Conservation (phyloP, 31 red algal species). For the Pterothamnion heteromorphum region DNA sequence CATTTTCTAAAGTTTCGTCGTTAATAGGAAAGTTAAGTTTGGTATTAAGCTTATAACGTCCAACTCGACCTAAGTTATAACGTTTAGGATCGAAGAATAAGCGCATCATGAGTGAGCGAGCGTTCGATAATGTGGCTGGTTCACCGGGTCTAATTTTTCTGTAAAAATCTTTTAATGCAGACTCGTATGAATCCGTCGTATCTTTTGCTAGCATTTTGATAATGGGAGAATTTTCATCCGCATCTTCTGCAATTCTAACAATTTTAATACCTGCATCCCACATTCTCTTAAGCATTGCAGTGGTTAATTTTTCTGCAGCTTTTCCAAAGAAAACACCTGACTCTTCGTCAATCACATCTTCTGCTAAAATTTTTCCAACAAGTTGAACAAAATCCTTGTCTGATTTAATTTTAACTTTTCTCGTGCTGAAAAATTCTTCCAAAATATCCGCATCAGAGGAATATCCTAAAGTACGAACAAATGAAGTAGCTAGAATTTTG, state of each 20-base stretch:
- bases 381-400: neutral
- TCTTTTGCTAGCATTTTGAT: neutral
- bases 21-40: neutral
- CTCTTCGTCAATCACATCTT: constrained; percentile 40
- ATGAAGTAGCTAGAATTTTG: neutral
- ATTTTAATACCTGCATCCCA: neutral
- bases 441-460: neutral
- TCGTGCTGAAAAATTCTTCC: neutral
- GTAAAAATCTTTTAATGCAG: constrained; percentile 1
- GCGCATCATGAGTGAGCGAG: neutral
- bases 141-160: constrained; percentile 7
- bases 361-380: neutral
- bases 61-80: constrained; percentile 14
- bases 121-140: neutral
- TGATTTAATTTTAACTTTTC: neutral
- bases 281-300: neutral
- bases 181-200: neutral
- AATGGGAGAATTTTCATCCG: neutral
- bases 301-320: neutral
- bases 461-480: neutral
- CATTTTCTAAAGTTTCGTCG: neutral
- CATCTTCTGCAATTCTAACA: neutral
- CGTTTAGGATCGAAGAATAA: constrained; percentile 30
- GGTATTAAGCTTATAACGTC: constrained; percentile 28
- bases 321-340: neutral